Conservation (phyloP, 2,329 filamentous ascomycete species). For the Claviceps sp. region DNA sequence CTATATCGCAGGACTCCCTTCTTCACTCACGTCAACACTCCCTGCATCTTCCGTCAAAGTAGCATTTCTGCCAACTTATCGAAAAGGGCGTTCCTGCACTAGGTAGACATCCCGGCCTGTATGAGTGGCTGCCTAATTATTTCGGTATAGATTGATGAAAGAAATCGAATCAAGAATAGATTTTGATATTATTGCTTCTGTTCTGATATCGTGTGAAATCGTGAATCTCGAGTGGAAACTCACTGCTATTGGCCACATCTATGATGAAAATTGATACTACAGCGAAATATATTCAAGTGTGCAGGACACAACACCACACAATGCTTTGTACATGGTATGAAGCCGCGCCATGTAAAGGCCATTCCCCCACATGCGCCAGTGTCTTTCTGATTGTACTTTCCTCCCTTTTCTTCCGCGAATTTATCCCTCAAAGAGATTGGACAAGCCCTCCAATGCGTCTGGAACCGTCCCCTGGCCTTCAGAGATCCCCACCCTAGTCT, state of each 20-base stretch:
- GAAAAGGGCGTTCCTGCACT: too few relatives aligned
- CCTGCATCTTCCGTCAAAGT: neutral
- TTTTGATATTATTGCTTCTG: neutral
- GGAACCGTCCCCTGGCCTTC: constrained; percentile 26
- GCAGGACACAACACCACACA: neutral
- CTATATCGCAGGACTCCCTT: too few relatives aligned
- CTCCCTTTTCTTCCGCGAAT: neutral
- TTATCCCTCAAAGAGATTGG: constrained; percentile 33
- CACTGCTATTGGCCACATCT: neutral
- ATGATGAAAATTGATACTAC: neutral
- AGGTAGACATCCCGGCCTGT: too few relatives aligned
- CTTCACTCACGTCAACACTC: neutral
- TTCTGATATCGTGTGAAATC: too few relatives aligned
- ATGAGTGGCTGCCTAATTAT: neutral
- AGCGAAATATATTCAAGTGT: neutral
- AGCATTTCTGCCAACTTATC: too few relatives aligned
- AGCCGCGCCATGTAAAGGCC: too few relatives aligned
- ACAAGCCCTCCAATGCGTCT: constrained; percentile 41
- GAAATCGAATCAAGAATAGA: neutral
- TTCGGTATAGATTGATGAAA: neutral
- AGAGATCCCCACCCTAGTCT: constrained; percentile 13
- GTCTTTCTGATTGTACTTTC: too few relatives aligned
- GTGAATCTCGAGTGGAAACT: neutral
- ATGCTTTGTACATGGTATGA: neutral
- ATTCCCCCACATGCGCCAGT: too few relatives aligned